Evolutionary conservation across 257 asterid species (phyloP).

Genomic region (Solanum ossicruentum): DNA sequence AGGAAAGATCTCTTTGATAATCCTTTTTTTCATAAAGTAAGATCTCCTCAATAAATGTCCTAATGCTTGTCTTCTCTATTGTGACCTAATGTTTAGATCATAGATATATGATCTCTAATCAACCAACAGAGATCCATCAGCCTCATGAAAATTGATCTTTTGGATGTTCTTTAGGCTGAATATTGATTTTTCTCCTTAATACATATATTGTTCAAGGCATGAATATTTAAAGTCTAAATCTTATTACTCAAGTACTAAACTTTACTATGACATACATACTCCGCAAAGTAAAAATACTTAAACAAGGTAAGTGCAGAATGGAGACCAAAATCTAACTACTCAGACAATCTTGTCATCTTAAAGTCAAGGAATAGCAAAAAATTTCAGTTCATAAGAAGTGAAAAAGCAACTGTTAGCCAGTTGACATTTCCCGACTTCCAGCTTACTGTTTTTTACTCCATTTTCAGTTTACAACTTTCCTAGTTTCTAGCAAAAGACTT

Average conservation of each 20-base stretch:
- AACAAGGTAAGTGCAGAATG: not conserved
- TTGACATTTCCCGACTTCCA: too few species aligned
- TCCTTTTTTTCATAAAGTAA: not conserved
- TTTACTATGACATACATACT: not conserved
- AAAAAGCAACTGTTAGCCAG: not conserved
- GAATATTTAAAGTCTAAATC: not conserved
- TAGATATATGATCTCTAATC: not conserved
- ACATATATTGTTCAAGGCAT: not conserved
- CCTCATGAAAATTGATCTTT: not conserved
- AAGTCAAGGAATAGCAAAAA: not conserved
- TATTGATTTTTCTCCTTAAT: not conserved
- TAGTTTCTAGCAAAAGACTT: too few species aligned
- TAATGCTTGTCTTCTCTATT: not conserved
- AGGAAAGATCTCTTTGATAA: not conserved
- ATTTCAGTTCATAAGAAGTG: not conserved
- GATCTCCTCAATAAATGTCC: not conserved
- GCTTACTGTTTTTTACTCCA: too few species aligned
- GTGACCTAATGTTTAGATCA: not conserved
- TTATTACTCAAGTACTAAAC: not conserved
- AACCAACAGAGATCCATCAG: not conserved
- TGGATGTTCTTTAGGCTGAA: not conserved
- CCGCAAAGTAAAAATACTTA: not conserved
- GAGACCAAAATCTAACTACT: not conserved
- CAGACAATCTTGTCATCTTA: not conserved
- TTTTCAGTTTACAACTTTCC: too few species aligned